Evolutionary conservation across 345 rosid species (phyloP).

Genomic region (Geranium rotundifolium): DNA sequence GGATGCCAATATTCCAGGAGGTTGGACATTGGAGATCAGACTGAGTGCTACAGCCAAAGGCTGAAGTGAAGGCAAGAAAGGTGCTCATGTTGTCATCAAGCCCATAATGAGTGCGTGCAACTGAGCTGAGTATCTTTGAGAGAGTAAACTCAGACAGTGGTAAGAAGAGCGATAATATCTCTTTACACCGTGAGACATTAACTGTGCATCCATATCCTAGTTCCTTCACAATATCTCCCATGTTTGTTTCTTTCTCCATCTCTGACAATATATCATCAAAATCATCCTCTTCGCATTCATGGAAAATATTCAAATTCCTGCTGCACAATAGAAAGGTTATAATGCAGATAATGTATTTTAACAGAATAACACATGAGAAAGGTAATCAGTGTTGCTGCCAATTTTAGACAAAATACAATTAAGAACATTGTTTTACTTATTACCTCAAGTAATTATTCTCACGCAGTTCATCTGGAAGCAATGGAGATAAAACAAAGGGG

Average conservation of each 20-base stretch:
- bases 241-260: conserved; percentile 65
- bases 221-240: conserved; percentile 75
- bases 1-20: conserved; percentile 74
- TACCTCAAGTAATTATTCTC: conserved; percentile 56
- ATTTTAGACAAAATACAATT: background rate
- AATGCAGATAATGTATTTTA: background rate
- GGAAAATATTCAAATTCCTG: conserved; percentile 39
- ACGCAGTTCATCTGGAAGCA: conserved; percentile 47
- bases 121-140: conserved; percentile 54
- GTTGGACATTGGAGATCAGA: conserved; percentile 37
- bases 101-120: conserved; percentile 37
- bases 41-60: conserved; percentile 48
- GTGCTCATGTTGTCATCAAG: conserved; percentile 46
- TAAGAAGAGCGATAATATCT: conserved; percentile 54
- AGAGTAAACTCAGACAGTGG: conserved; percentile 68
- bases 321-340: conserved; percentile 3
- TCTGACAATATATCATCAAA: conserved; percentile 74
- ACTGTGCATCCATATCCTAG: conserved; percentile 81
- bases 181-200: conserved; percentile 56
- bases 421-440: background rate
- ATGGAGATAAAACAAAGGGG: conserved; percentile 45
- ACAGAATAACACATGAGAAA: conserved; percentile 1
- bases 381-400: background rate
- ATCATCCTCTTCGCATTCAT: conserved; percentile 42
- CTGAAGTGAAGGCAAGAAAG: conserved; percentile 58